Evolutionary conservation across 768 basidiomycete genomes (phyloP), one percentile per base, ranked within the genome.

Genomic region (Suillus cothurnatus): DNA sequence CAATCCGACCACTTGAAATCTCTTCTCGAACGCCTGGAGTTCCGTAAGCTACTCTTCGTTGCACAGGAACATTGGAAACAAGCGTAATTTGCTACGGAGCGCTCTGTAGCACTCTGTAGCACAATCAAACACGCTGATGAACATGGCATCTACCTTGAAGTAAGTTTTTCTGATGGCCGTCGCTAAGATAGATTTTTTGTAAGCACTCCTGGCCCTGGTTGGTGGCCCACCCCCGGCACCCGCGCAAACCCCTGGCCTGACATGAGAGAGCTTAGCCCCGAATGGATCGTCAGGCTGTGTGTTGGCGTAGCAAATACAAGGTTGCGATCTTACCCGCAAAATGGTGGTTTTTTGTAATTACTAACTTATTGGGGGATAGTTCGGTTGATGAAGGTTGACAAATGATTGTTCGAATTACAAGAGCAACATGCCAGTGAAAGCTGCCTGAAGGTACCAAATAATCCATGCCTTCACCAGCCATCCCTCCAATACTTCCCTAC

Each of bases 281-380:
- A 98, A 77, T 9, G 95, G 91, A 72, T 96, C 96, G 5, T 82
- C 86, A 14, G 86, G 84, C 74, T 88, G 85, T 61, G 79, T 76
- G 64, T 89, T 61, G 94, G 91, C 43, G 88, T 89, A 12, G 93
- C 90, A 56, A 98, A 90, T 8, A 95, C 31, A 95, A 75, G 21
- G 82, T 83, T 6, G 85, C 87, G 58, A 28, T 15, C 23, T 26
- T 23, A 26, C 26, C n/a, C n/a, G n/a, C 31, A 3, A 32, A 55
- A 21, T n/a, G 21, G 31, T 32, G 19, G 53, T 32, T 53, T 6
- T 53, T 31, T 31, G 19, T 21, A 19, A 32, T 32, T 31, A 2
- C 28, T 52, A 19, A 28, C 17, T 28, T 28, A 15, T 17, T 17
- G 26, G 26, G 8, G 7, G 26, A 15, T 31, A 8, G 28, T 31